Base-by-base conservation (phyloP, 164 flowering plant genomes). In the Macadamia integrifolia region DNA sequence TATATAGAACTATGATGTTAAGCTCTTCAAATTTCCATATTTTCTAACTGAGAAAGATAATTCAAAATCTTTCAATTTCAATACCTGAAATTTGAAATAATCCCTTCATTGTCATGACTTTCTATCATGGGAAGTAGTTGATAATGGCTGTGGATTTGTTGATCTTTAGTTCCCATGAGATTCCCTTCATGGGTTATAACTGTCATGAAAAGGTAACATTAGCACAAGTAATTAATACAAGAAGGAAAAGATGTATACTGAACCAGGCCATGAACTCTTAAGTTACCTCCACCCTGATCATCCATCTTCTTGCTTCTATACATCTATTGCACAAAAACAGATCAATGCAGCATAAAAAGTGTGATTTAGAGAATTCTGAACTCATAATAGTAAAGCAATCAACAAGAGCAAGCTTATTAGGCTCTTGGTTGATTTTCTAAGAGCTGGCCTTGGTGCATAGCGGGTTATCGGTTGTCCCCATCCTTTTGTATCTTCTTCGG, bases 251-350 rank as follows among this genome's bases (percentile, higher is more conserved):
- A 64, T 23, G 17, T 31, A 48, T 64, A 43, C 28, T 46, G 28
- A 23, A 12, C 31, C 17, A 14, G 61, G 18, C 15, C 12, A 56
- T 13, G 67, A 71, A 73, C 40, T 67, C 71, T 77, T 55, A 80
- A 23, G 0, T 12, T 83, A 92, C 98, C 96, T 84, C 86, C 90
- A 58, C 84, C 74, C 0, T 78, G 75, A n/a, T 85, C 93, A 53
- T 88, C 93, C 0, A 80, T 78, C 86, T 87, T 92, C 84, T 88
- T 88, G 90, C 93, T 92, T 71, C 98, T 80, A 59, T 83, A 87
- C 96, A 92, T 92, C 98, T 92, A 67, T 49, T 9, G 31, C 50
- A 59, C 17, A 5, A 46, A 35, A 35, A 35, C 40, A 35, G 40
- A 35, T 23, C 23, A 23, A 23, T 35, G 40, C 40, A 35, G 40